A percentile compares a stretch with the other conserved stretches of the same genome.
Evolutionary conservation across 164 flowering plant genomes (phyloP).

Genomic region (Aristolochia contorta): DNA sequence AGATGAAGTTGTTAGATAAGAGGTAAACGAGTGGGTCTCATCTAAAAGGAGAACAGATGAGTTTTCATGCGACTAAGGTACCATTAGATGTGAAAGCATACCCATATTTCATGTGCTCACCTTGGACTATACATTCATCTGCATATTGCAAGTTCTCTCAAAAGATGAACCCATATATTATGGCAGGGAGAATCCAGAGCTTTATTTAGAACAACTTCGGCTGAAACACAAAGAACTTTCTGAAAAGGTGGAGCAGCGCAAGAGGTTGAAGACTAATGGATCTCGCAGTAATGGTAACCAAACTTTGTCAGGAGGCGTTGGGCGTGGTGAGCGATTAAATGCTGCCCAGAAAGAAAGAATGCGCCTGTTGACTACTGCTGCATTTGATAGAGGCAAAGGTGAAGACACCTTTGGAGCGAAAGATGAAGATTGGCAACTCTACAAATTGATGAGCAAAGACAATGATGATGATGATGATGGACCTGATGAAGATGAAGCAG

Average conservation of each 20-base stretch:
- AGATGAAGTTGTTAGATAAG: no score
- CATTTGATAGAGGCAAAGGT: conserved; percentile 96
- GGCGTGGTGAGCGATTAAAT: conserved; percentile 96
- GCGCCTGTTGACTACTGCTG: conserved; percentile 96
- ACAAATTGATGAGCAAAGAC: conserved; percentile 90
- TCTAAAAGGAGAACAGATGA: no score
- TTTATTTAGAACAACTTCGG: conserved; percentile 70
- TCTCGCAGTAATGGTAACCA: conserved; percentile 51
- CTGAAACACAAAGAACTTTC: conserved; percentile 63
- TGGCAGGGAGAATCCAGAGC: conserved; percentile 88
- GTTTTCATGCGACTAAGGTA: no score
- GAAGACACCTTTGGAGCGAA: conserved; percentile 95
- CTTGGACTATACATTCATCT: not conserved
- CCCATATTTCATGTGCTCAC: not conserved
- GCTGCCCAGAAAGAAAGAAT: conserved; percentile 95
- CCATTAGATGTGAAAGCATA: no score
- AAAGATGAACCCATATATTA: not conserved
- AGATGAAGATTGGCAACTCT: conserved; percentile 99
- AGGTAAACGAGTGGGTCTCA: no score
- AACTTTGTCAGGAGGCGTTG: conserved; percentile 64
- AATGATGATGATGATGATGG: conserved; percentile 89
- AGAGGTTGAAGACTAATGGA: conserved; percentile 80
- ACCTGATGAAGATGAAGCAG: conserved; percentile 68
- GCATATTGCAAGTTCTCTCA: not conserved
- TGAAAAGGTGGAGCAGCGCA: conserved; percentile 83